Conservation (phyloP, 1,139 yeast species). For the Tardiomyces digboiensis region DNA sequence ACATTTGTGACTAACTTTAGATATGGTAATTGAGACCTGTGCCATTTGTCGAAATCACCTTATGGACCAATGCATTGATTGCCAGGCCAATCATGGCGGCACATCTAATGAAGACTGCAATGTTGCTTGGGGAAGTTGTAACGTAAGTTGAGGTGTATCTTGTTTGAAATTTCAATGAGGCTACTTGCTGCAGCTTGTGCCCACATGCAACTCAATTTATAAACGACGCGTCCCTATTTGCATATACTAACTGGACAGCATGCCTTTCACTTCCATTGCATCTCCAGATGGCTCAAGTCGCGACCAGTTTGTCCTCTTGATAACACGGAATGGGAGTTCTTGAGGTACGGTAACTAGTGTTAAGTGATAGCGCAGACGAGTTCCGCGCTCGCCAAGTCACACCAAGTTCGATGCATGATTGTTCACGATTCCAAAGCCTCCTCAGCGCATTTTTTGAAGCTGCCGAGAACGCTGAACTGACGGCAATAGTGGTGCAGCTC, state of each 20-base stretch:
- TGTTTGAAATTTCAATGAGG: too few species aligned
- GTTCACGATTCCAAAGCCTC: background rate
- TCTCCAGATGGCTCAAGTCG: conserved; percentile 93
- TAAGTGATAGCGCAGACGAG: background rate
- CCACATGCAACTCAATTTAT: too few species aligned
- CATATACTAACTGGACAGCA: conserved; percentile 32
- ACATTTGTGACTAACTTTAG: conserved; percentile 14
- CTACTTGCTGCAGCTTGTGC: too few species aligned
- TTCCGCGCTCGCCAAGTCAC: too few species aligned
- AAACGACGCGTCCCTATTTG: too few species aligned
- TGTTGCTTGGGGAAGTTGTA: conserved; percentile 97
- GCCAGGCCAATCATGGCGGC: conserved; percentile 74
- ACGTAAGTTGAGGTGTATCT: conserved; percentile 33
- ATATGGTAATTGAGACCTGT: conserved; percentile 90
- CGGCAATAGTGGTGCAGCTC: background rate
- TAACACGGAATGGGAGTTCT: conserved; percentile 88
- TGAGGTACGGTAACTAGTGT: conserved; percentile 55
- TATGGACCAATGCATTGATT: conserved; percentile 98
- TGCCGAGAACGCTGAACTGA: background rate
- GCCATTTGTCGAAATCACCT: conserved; percentile 97
- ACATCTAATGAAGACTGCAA: conserved; percentile 72
- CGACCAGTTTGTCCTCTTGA: conserved; percentile 97
- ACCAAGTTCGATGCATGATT: background rate
- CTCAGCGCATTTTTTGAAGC: background rate
- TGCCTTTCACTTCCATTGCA: conserved; percentile 93